These are phyloP conservation scores for Lichtheimia ramosa DNA, from an alignment of 371 early-diverging fungal genomes.

Conservation along the genomic window DNA sequence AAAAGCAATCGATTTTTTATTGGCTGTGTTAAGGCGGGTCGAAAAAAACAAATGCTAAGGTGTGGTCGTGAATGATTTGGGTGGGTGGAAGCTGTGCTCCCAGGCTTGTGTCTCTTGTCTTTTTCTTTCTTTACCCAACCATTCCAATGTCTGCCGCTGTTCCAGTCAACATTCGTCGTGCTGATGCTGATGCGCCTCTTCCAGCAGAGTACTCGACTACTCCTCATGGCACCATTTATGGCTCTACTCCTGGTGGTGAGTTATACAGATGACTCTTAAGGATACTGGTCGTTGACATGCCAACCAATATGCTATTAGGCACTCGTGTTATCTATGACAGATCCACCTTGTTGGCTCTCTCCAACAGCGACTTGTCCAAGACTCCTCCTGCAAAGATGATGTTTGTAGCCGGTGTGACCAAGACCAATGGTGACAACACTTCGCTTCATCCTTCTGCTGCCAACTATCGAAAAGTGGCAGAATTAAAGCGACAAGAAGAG, in stretches of 20 bases:
- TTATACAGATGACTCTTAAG: not conserved
- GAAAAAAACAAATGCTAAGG: no score
- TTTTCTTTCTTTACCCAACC: not conserved
- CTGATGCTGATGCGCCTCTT: slow-evolving; percentile 49
- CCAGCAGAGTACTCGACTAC: slow-evolving; percentile 60
- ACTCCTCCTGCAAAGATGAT: slow-evolving; percentile 63
- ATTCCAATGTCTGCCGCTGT: slow-evolving; percentile 23
- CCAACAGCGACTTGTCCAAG: slow-evolving; percentile 65
- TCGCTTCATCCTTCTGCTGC: slow-evolving; percentile 19
- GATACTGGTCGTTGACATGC: no score
- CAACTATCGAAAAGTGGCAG: slow-evolving; percentile 32
- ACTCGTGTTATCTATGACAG: slow-evolving; percentile 71
- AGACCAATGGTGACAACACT: slow-evolving; percentile 15
- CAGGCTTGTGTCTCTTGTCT: not conserved
- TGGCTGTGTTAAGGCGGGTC: no score
- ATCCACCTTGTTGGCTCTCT: slow-evolving; percentile 59
- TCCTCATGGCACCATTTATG: slow-evolving; percentile 60
- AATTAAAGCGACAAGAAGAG: slow-evolving; percentile 43
- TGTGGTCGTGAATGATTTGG: no score
- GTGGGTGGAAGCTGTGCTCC: no score
- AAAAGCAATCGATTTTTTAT: no score
- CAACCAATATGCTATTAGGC: slow-evolving; percentile 25
- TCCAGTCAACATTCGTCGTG: slow-evolving; percentile 54
- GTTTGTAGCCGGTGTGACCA: slow-evolving; percentile 67
- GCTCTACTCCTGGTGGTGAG: slow-evolving; percentile 63